These are phyloP conservation scores for Magnolia officinalis DNA, from an alignment of 164 flowering plant genomes.

Conservation along the genomic window DNA sequence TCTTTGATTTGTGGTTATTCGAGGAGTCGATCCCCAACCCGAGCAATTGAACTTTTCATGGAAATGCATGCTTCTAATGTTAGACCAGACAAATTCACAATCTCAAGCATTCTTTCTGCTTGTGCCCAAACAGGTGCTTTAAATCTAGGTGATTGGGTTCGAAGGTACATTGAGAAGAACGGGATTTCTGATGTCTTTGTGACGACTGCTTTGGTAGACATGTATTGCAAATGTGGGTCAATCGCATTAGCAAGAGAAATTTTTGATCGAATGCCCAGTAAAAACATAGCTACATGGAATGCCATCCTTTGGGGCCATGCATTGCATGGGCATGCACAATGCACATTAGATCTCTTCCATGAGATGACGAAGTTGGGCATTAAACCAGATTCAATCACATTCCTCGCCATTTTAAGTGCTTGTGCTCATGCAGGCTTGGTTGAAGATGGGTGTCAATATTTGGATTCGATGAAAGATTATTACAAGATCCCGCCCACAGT, in stretches of 20 bases:
- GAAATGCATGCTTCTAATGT: conserved; percentile 15
- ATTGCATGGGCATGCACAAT: conserved; percentile 20
- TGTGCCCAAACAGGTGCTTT: conserved; percentile 26
- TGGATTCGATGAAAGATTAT: conserved; percentile 15
- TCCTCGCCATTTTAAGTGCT: conserved; percentile 22
- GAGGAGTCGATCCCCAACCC: conserved; percentile 10
- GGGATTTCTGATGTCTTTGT: conserved; percentile 17
- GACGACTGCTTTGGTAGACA: conserved; percentile 18
- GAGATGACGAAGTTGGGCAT: conserved; percentile 17
- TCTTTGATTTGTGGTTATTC: conserved; percentile 19
- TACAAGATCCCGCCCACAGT: conserved; percentile 11
- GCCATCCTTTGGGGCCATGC: conserved; percentile 24
- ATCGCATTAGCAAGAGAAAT: conserved; percentile 9
- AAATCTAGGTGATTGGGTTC: conserved; percentile 24
- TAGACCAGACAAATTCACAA: conserved; percentile 14
- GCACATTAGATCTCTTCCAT: conserved; percentile 15
- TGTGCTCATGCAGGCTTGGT: conserved; percentile 25
- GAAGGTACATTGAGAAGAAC: conserved; percentile 17
- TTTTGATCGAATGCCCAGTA: conserved; percentile 5
- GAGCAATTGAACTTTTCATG: conserved; percentile 8
- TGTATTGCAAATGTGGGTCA: conserved; percentile 26
- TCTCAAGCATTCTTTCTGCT: conserved; percentile 15
- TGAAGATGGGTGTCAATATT: conserved; percentile 16
- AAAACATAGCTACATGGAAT: conserved; percentile 20
- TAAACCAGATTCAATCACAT: conserved; percentile 24